A percentile compares a stretch with the other conserved stretches of the same genome.
Evolutionary conservation across 2,329 filamentous ascomycete genomes (phyloP).

Genomic region (Gaeumannomyces tritici): DNA sequence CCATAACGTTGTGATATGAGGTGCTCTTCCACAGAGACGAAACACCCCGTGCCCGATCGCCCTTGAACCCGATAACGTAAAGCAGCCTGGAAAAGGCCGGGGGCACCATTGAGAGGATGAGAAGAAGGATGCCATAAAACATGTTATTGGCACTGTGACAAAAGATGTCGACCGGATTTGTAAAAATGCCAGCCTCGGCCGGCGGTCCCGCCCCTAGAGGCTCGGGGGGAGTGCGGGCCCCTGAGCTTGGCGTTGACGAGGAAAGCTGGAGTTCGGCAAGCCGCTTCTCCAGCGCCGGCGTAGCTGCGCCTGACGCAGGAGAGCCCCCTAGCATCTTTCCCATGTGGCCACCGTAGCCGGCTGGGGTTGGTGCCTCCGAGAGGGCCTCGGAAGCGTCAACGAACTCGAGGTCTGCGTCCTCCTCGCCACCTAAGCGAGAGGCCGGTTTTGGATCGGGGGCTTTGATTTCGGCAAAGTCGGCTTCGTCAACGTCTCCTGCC

Average conservation of each 20-base stretch:
- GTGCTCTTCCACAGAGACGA: conserved; percentile 86
- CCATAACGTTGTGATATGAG: conserved; percentile 78
- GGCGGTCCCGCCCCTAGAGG: background rate
- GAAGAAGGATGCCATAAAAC: conserved; percentile 77
- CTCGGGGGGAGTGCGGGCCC: background rate
- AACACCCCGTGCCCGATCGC: conserved; percentile 75
- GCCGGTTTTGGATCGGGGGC: background rate
- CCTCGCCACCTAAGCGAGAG: conserved; percentile 7
- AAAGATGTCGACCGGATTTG: conserved; percentile 73
- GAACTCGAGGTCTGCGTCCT: conserved; percentile 37
- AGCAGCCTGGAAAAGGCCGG: conserved; percentile 82
- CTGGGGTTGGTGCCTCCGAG: conserved; percentile 30
- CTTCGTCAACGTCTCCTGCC: conserved; percentile 21
- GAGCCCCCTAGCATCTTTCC: conserved; percentile 15
- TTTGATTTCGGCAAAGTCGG: conserved; percentile 20
- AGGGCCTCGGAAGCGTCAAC: conserved; percentile 44
- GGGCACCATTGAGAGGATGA: conserved; percentile 87
- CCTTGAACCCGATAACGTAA: conserved; percentile 82
- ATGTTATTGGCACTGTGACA: conserved; percentile 83
- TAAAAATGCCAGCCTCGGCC: conserved; percentile 42
- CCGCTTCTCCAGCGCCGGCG: conserved; percentile 6
- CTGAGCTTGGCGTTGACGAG: background rate
- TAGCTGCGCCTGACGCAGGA: conserved; percentile 3
- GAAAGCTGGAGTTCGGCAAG: conserved; percentile 5
- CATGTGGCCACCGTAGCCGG: conserved; percentile 34